Evolutionary conservation across 352 stramenopile genomes (phyloP).

Genomic region (Thraustochytrium striatum): DNA sequence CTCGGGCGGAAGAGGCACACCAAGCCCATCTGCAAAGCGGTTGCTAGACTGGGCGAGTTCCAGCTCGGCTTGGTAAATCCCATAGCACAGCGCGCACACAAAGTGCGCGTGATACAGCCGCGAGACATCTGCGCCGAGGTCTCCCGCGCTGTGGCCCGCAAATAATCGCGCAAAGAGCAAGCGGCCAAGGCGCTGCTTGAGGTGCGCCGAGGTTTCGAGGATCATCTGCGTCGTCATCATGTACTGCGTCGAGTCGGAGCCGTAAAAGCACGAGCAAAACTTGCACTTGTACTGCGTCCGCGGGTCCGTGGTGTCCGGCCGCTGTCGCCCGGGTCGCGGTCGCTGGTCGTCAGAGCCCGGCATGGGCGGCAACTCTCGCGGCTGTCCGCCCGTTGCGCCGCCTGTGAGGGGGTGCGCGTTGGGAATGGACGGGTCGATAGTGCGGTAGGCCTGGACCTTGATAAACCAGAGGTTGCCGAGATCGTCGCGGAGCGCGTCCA

Average conservation of each 20-base stretch:
- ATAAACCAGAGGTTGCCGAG: not conserved
- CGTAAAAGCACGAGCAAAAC: not conserved
- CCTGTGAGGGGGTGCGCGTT: not conserved
- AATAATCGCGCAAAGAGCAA: not conserved
- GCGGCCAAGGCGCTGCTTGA: not conserved
- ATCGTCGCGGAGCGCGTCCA: not conserved
- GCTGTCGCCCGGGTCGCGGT: no score
- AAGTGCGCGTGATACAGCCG: not conserved
- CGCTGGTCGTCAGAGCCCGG: no score
- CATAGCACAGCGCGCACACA: not conserved
- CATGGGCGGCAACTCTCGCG: no score
- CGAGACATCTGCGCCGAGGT: not conserved
- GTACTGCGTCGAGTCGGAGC: not conserved
- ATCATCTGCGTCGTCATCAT: slow-evolving; percentile 4
- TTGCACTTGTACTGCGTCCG: not conserved
- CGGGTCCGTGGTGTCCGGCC: not conserved
- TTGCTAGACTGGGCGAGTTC: not conserved
- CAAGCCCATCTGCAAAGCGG: not conserved
- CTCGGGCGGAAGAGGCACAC: not conserved
- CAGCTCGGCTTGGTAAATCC: not conserved
- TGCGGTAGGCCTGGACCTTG: not conserved
- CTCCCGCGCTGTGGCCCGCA: not conserved
- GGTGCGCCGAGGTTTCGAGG: not conserved
- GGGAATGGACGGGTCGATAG: not conserved
- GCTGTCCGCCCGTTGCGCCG: no score